Evolutionary conservation across 768 basidiomycete genomes (phyloP), one percentile per base, ranked within the genome.

Genomic region (Tephrocybe rancida): DNA sequence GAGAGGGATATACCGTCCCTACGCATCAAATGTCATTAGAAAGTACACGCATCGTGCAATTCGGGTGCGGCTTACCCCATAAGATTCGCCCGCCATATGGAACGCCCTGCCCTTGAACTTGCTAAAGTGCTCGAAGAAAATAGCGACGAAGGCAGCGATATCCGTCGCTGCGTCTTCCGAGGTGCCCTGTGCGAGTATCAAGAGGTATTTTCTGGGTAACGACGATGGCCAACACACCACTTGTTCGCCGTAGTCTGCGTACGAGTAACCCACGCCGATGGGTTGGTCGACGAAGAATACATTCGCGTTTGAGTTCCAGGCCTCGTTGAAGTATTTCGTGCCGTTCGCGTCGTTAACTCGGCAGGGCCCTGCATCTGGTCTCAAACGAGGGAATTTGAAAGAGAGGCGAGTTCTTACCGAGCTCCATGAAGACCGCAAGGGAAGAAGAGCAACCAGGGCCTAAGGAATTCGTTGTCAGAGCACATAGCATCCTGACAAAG

Each of bases 61-160:
- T 16, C 2, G 24, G 6, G 10, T 6, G 1, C 1, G 22, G 41
- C 83, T 53, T 56, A 88, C 90, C 1, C 82, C 90, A 58, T 92
- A 92, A 0, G 87, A 91, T 68, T 92, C 90, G 11, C 90, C 84
- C 1, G 82, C 73, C 73, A 87, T 77, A 55, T 87, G 85, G 67
- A 87, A 84, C 2, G 73, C 64, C 3, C 87, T 72, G 2, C 86
- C 87, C 58, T 87, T 83, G 73, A 90, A 89, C 60, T 85, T 73
- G 50, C 68, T 75, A 64, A 92, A 92, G 52, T 84, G 77, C 59
- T 90, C 86, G 44, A 90, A 90, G 69, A 90, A 90, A 49, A 90
- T 82, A 3, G 80, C 72, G 0, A 90, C 74, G 58, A 90, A 90
- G 0, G 83, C 81, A 0, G 87, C 86, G 3, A 90, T 82, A 58